Evolutionary conservation across 768 basidiomycete species (phyloP), one percentile per base, ranked within the genome.

Genomic region (Boletus bicolor): DNA sequence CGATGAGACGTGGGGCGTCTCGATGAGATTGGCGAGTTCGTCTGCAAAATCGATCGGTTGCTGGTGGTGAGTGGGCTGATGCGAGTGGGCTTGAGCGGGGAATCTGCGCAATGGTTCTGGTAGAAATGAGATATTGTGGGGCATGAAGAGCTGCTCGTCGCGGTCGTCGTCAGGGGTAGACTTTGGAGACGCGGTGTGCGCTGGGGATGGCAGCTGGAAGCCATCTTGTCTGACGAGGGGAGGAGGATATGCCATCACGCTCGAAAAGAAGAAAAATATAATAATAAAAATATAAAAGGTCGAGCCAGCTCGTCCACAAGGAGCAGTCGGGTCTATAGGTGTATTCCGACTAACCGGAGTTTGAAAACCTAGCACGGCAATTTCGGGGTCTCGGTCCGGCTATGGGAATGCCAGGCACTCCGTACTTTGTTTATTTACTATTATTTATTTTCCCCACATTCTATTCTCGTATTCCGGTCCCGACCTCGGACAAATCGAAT

Each of bases 21-120:
- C 76, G 69, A 86, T 83, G 57, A 88, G 77, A 10, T 71, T 77
- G 1, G 82, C 85, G 35, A 89, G 80, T 59, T 90, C 89, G 69
- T 89, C 87, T 39, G 76, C 72, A 61, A 89, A 82, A 70, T 89
- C 86, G 68, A 81, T 77, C 61, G 44, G 57, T 0, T 51, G 62
- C 9, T 26, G 54, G 38, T 42, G 57, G 42, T 63, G 64, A 1
- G 64, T 32, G 1, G 30, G 48, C 3, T 54, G 64, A 11, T 62
- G 60, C 0, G 58, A 36, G 7, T 66, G 67, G 5, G 57, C 47
- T 34, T 62, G 62, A 0, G 59, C 44, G 34, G 76, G 73, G 65
- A 83, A 80, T 67, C 82, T 82, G 63, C 82, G 78, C 65, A 83
- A 82, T 0, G 81, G 57, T 42, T 85, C 83, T 0, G 79, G 78